Evolutionary conservation across 345 rosid species (phyloP).

Genomic region (Anastatica hierochuntica): DNA sequence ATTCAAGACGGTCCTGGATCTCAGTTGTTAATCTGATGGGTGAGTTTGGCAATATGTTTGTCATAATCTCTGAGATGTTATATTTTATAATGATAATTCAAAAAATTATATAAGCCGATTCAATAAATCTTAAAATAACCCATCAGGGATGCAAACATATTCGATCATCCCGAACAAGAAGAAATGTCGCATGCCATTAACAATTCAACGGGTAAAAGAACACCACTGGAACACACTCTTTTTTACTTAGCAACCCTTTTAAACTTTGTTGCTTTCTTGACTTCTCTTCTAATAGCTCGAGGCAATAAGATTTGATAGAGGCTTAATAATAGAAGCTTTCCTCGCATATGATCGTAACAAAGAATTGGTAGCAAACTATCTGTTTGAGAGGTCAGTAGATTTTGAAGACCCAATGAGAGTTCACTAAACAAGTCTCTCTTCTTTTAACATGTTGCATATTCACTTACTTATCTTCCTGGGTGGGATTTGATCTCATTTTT

Average conservation of each 20-base stretch:
- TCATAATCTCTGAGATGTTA: not conserved
- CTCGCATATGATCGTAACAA: slow-evolving; percentile 96
- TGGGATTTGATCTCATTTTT: too few relatives aligned
- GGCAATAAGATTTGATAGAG: slow-evolving; percentile 96
- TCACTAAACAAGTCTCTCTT: not conserved
- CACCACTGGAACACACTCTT: not conserved
- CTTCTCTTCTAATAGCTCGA: slow-evolving; percentile 47
- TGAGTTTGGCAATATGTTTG: slow-evolving; percentile 27
- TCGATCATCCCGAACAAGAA: slow-evolving; percentile 84
- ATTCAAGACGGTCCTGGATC: too few relatives aligned
- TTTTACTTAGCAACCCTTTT: not conserved
- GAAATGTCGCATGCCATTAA: slow-evolving; percentile 87
- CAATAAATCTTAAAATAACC: not conserved
- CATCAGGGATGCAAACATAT: slow-evolving; percentile 48
- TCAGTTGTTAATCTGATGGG: slow-evolving; percentile 96
- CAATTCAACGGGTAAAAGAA: slow-evolving; percentile 63
- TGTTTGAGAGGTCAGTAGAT: slow-evolving; percentile 88
- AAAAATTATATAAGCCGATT: not conserved
- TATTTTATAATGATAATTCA: not conserved
- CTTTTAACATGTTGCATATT: too few relatives aligned
- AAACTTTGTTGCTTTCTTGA: not conserved
- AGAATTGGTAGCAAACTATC: slow-evolving; percentile 95
- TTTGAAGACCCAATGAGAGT: slow-evolving; percentile 58
- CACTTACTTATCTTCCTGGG: too few relatives aligned
- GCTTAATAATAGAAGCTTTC: slow-evolving; percentile 92